phyloP scores from a whole-genome alignment of 1,284 basidiomycete species.

The Neolentinus lepideus region DNA sequence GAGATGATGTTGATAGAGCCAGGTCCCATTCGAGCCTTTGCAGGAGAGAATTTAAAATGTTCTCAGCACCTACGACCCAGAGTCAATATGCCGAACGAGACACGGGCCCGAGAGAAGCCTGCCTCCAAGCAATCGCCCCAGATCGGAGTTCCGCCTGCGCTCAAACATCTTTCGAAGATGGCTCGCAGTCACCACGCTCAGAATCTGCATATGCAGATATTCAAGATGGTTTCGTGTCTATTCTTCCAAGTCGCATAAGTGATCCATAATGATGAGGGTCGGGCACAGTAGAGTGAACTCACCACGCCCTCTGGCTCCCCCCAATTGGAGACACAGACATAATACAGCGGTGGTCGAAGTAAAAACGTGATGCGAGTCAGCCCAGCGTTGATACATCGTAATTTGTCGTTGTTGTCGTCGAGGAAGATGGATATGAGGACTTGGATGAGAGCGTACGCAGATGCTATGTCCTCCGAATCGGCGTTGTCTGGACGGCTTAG shows the following conservation, averaged over 20 bases:
- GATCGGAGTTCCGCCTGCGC: slow-evolving; percentile 85
- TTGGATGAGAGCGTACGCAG: slow-evolving; percentile 89
- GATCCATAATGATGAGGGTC: slow-evolving; percentile 3
- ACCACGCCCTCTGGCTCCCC: slow-evolving; percentile 92
- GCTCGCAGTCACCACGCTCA: slow-evolving; percentile 82
- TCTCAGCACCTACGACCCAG: slow-evolving; percentile 63
- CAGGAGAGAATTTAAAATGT: slow-evolving; percentile 70
- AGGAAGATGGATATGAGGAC: slow-evolving; percentile 90
- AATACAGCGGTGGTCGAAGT: slow-evolving; percentile 83
- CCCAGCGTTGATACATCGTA: slow-evolving; percentile 75
- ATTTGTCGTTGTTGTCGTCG: slow-evolving; percentile 70
- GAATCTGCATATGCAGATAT: slow-evolving; percentile 88
- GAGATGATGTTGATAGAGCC: slow-evolving; percentile 72
- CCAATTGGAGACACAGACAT: slow-evolving; percentile 87
- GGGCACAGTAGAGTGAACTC: slow-evolving; percentile 28
- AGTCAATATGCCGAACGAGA: neutral
- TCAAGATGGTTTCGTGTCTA: slow-evolving; percentile 91
- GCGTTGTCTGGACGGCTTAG: slow-evolving; percentile 38
- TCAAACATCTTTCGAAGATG: slow-evolving; percentile 86
- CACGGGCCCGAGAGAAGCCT: slow-evolving; percentile 10
- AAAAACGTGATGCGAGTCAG: slow-evolving; percentile 78
- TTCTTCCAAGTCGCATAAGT: slow-evolving; percentile 42
- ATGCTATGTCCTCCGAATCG: slow-evolving; percentile 61
- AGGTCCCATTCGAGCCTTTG: slow-evolving; percentile 70
- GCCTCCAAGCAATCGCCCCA: slow-evolving; percentile 82